phyloP scores from a whole-genome alignment of 2,329 filamentous ascomycete genomes.

The Calonectria pteridis region DNA sequence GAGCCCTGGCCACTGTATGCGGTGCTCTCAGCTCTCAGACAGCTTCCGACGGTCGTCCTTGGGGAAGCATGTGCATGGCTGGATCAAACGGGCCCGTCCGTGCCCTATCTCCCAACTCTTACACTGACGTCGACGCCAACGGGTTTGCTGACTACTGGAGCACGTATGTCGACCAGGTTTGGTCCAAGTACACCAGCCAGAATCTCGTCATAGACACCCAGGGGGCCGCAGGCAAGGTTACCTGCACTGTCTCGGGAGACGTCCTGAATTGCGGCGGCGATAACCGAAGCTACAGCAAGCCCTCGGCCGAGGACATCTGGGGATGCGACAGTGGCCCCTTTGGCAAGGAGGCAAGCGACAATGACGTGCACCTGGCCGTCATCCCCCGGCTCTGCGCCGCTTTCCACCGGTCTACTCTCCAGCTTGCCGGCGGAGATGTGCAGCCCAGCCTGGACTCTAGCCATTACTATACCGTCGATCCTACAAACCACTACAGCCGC shows the following conservation, averaged over 20 bases:
- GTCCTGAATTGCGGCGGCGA: conserved; percentile 56
- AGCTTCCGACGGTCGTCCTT: conserved; percentile 52
- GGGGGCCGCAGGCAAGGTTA: conserved; percentile 51
- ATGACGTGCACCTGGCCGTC: conserved; percentile 55
- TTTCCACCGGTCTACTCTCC: conserved; percentile 59
- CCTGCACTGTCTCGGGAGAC: conserved; percentile 53
- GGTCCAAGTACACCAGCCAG: conserved; percentile 53
- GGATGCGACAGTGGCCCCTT: conserved; percentile 64
- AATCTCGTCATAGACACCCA: conserved; percentile 60
- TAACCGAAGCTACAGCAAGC: conserved; percentile 57
- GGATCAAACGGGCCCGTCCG: conserved; percentile 52
- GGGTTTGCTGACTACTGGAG: conserved; percentile 58
- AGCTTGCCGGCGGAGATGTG: conserved; percentile 58
- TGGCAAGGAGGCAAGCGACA: conserved; percentile 50
- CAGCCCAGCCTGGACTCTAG: conserved; percentile 55
- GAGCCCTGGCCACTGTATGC: not conserved
- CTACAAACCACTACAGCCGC: conserved; percentile 68
- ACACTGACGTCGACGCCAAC: conserved; percentile 48
- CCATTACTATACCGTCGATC: conserved; percentile 58
- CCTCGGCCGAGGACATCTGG: conserved; percentile 60
- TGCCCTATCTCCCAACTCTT: conserved; percentile 58
- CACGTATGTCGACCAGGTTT: conserved; percentile 60
- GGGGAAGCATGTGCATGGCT: conserved; percentile 59
- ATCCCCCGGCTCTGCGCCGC: conserved; percentile 64
- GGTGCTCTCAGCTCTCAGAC: conserved; percentile 45